Evolutionary conservation across 2,329 filamentous ascomycete genomes (phyloP).

Genomic region (Fusarium circinatum): DNA sequence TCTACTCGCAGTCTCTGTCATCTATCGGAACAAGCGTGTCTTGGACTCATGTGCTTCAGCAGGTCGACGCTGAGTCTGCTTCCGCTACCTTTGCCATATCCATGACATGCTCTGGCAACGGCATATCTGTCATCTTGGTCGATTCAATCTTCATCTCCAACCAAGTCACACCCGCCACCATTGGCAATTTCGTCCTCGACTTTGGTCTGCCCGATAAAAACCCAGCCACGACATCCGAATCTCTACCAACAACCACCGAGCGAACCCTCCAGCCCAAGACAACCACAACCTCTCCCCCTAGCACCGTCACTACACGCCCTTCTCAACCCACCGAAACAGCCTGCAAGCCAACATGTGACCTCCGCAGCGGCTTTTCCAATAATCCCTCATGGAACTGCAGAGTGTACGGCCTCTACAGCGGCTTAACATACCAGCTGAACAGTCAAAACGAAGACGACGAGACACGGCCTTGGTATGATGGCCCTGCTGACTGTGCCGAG

Average conservation of each 20-base stretch:
- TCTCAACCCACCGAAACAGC: neutral
- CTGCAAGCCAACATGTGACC: neutral
- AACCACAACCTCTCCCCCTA: no score
- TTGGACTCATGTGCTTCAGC: conserved; percentile 6
- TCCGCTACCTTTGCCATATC: conserved; percentile 9
- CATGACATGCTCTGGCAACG: neutral
- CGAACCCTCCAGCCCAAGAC: no score
- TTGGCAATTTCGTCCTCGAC: conserved; percentile 6
- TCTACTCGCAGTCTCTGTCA: neutral
- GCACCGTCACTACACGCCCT: neutral
- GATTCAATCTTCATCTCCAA: conserved; percentile 27
- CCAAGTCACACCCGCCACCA: conserved; percentile 17
- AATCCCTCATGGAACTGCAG: neutral
- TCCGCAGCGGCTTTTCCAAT: accelerated
- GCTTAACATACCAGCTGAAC: neutral
- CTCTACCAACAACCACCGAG: neutral
- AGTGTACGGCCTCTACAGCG: neutral
- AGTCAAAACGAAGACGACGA: neutral
- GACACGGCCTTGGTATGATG: neutral
- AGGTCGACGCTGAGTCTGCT: neutral
- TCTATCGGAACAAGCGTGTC: neutral
- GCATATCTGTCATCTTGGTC: neutral
- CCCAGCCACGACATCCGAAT: neutral
- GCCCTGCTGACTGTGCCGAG: neutral
- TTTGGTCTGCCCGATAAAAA: neutral